These are phyloP conservation scores for Neurospora terricola DNA, from an alignment of 495 filamentous ascomycete genomes.

Conservation along the genomic window DNA sequence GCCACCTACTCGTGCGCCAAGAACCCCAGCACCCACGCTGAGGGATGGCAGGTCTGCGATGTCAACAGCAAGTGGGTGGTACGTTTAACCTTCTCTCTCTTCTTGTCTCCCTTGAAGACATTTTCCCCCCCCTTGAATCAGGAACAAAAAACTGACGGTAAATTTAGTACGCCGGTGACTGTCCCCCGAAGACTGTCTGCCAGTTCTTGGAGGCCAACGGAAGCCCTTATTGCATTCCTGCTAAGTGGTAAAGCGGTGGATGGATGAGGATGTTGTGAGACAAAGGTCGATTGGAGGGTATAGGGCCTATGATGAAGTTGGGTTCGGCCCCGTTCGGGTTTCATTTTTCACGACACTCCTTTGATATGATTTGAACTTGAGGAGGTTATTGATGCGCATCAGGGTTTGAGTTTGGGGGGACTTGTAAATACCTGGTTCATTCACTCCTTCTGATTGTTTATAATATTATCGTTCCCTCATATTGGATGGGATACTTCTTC, in stretches of 20 bases:
- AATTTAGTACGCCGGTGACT: slow-evolving; percentile 13
- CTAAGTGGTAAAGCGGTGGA: background rate
- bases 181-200: slow-evolving; percentile 13
- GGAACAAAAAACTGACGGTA: background rate
- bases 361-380: background rate
- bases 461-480: background rate
- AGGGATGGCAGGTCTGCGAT: slow-evolving; percentile 23
- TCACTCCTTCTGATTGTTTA: background rate
- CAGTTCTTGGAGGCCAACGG: slow-evolving; percentile 13
- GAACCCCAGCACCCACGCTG: slow-evolving; percentile 1
- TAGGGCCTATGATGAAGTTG: too few species aligned
- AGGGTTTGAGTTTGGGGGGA: background rate
- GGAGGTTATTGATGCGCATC: background rate
- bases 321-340: background rate
- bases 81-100: slow-evolving; percentile 2
- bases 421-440: background rate
- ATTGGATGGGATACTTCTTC: too few species aligned
- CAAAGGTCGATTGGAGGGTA: too few species aligned
- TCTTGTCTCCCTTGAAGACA: background rate
- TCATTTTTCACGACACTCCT: background rate
- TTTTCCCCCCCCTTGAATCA: background rate
- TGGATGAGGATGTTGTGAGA: too few species aligned
- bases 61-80: slow-evolving; percentile 14
- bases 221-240: slow-evolving; percentile 21
- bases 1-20: slow-evolving; percentile 15